Conservation (phyloP, 148 eudicot species). For the Rhododendron williamsianum region DNA sequence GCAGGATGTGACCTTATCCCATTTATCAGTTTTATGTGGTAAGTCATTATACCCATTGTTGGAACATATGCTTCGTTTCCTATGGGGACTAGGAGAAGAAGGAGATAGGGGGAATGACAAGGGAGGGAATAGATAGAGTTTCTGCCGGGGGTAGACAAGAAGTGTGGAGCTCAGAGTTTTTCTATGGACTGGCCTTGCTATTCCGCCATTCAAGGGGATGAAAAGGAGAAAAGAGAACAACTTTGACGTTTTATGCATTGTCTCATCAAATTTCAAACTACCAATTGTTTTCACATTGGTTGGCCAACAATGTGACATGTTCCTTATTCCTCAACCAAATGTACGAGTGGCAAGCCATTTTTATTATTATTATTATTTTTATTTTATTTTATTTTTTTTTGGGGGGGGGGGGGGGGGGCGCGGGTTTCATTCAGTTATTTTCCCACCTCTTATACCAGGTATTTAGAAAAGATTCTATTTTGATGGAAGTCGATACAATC, state of each 20-base stretch:
- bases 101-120: not conserved
- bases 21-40: constrained; percentile 5
- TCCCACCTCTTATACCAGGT: not conserved
- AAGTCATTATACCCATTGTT: not conserved
- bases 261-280: not conserved
- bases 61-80: not conserved
- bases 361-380: too few species aligned
- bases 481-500: not conserved
- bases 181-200: not conserved
- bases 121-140: not conserved
- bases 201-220: not conserved
- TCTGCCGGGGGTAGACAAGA: not conserved
- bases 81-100: not conserved
- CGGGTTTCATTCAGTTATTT: not conserved
- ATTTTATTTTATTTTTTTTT: too few species aligned
- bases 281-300: not conserved
- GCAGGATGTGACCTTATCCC: not conserved
- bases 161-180: not conserved
- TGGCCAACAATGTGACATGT: not conserved
- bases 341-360: not conserved
- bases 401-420: too few species aligned
- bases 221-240: not conserved
- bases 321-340: not conserved
- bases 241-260: not conserved
- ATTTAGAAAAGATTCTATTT: not conserved